Conservation (phyloP, 441 rosid genomes). For the Kokia cookei region DNA sequence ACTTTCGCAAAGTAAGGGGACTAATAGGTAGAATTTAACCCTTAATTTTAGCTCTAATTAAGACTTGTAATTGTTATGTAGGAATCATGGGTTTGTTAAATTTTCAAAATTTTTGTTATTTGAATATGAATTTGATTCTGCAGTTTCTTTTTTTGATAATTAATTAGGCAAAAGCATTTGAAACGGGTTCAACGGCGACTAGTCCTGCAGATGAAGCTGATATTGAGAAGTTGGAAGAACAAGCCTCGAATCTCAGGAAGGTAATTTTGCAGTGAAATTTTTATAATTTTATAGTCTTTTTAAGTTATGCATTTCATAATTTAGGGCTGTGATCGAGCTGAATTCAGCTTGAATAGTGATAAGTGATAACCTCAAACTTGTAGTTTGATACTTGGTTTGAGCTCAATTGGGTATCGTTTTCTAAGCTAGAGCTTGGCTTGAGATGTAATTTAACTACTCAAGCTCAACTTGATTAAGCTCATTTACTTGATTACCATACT, state of each 20-base stretch:
- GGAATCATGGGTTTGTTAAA: not conserved
- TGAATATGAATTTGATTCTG: not conserved
- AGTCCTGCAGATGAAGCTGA: constrained; percentile 54
- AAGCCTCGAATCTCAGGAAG: constrained; percentile 62
- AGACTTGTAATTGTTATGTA: not conserved
- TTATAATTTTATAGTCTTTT: not conserved
- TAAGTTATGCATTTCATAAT: not conserved
- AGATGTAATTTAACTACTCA: not conserved
- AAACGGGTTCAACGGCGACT: constrained; percentile 22
- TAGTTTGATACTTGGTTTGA: not conserved
- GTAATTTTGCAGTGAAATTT: constrained; percentile 22
- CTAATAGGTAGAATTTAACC: no score
- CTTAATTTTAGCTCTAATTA: no score
- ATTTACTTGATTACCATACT: not conserved
- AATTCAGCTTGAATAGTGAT: no score
- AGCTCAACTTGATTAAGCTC: not conserved
- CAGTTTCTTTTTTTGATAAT: not conserved
- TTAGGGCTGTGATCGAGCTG: not conserved
- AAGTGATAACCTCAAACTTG: not conserved
- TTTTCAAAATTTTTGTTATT: not conserved
- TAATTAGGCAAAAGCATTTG: constrained; percentile 51
- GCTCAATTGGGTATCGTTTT: not conserved
- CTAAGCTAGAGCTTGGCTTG: not conserved
- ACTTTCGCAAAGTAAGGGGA: no score
- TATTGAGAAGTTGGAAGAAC: constrained; percentile 62